phyloP scores from a whole-genome alignment of 768 basidiomycete genomes.

The Gautieria morchelliformis region DNA sequence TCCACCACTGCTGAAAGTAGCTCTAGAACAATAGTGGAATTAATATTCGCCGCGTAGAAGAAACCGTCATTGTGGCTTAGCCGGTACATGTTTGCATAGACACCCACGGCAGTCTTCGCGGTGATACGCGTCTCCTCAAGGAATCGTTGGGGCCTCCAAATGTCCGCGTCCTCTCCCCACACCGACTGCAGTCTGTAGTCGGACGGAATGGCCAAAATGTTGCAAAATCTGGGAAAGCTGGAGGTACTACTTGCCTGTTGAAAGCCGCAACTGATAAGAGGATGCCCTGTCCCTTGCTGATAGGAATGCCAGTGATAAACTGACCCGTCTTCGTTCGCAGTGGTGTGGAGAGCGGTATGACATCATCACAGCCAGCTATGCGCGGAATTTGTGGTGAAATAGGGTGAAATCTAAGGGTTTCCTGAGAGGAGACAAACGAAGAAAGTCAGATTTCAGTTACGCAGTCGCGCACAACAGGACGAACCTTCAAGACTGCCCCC shows the following conservation, averaged over 20 bases:
- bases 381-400: conserved; percentile 18
- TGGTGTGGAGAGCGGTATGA: conserved; percentile 45
- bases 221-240: neutral
- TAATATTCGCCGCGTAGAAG: neutral
- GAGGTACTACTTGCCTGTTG: conserved; percentile 42
- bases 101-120: conserved; percentile 9
- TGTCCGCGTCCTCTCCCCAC: conserved; percentile 23
- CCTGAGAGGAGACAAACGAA: conserved; percentile 5
- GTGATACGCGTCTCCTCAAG: conserved; percentile 9
- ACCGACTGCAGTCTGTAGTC: conserved; percentile 20
- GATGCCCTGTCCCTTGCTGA: conserved; percentile 43
- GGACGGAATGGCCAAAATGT: neutral
- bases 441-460: neutral
- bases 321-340: conserved; percentile 34
- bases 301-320: conserved; percentile 27
- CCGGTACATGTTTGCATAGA: conserved; percentile 2
- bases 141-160: conserved; percentile 22
- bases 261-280: conserved; percentile 45
- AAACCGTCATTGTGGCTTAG: neutral
- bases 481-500: too few relatives aligned
- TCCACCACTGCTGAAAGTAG: too few relatives aligned
- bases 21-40: too few relatives aligned
- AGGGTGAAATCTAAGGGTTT: conserved; percentile 24
- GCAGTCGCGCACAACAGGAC: conserved; percentile 24
- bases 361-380: conserved; percentile 39